A percentile compares a stretch with the other conserved stretches of the same genome.
Conservation (phyloP, 148 eudicot genomes). For the Cornus florida region DNA sequence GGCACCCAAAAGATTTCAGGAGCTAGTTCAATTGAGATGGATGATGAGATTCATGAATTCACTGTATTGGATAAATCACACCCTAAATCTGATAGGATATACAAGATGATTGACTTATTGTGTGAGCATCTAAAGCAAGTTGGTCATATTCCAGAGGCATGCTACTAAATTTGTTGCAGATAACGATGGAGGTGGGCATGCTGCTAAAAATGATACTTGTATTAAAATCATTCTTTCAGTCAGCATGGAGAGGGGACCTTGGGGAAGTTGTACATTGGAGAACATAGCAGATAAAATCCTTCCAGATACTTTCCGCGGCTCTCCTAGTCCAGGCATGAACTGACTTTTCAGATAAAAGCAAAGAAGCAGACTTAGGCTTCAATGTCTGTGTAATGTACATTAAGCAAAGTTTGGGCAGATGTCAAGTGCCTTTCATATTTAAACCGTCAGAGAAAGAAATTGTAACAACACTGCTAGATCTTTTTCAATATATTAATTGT, state of each 20-base stretch:
- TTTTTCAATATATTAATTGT: not conserved
- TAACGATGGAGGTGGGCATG: not conserved
- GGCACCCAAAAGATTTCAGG: constrained; percentile 65
- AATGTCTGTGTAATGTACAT: not conserved
- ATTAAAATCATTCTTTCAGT: not conserved
- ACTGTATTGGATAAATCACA: constrained; percentile 64
- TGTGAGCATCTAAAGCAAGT: constrained; percentile 49
- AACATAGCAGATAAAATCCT: not conserved
- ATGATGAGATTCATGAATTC: constrained; percentile 68
- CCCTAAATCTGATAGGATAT: constrained; percentile 52
- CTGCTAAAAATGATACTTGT: not conserved
- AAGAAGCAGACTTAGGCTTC: not conserved
- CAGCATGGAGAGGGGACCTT: not conserved
- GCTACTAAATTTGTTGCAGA: not conserved
- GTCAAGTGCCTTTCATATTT: not conserved
- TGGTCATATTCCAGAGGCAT: constrained; percentile 27
- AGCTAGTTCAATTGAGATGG: constrained; percentile 67
- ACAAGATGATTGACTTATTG: constrained; percentile 51
- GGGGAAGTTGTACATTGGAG: not conserved
- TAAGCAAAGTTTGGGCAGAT: not conserved
- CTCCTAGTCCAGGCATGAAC: not conserved
- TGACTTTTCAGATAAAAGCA: not conserved
- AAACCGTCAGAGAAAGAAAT: not conserved
- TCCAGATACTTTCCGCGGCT: not conserved
- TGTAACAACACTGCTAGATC: not conserved